Conservation (phyloP, 495 filamentous ascomycete genomes). For the Collariella sp. region DNA sequence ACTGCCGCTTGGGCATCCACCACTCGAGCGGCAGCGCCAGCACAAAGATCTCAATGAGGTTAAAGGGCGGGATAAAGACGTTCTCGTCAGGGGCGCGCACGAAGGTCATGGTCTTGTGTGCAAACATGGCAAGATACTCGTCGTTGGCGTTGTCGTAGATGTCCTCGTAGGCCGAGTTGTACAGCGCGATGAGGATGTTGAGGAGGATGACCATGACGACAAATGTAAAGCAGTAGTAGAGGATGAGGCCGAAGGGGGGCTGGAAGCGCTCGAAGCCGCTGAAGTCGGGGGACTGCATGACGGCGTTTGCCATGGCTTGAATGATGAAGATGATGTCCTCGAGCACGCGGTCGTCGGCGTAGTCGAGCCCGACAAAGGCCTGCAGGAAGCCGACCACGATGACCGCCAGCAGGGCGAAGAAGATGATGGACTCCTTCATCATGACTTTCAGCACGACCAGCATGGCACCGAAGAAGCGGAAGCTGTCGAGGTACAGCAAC, state of each 20-base stretch:
- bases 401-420: conserved; percentile 86
- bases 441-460: conserved; percentile 93
- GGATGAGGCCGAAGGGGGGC: conserved; percentile 73
- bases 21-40: conserved; percentile 83
- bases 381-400: conserved; percentile 88
- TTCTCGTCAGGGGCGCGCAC: conserved; percentile 96
- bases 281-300: conserved; percentile 89
- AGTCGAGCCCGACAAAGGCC: conserved; percentile 89
- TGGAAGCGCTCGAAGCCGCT: conserved; percentile 69
- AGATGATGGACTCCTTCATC: conserved; percentile 98
- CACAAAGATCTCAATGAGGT: conserved; percentile 79
- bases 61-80: conserved; percentile 93
- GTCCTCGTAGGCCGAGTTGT: conserved; percentile 92
- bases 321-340: conserved; percentile 62
- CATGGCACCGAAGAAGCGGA: conserved; percentile 97
- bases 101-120: conserved; percentile 90
- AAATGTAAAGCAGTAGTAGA: conserved; percentile 95
- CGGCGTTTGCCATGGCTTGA: conserved; percentile 78
- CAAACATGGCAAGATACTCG: conserved; percentile 85
- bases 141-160: conserved; percentile 92
- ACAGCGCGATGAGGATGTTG: conserved; percentile 92
- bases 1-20: conserved; percentile 67
- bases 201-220: conserved; percentile 84
- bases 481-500: conserved; percentile 84
- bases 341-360: conserved; percentile 58